Conservation (phyloP, 2,329 filamentous ascomycete genomes). For the Aspergillus eucalypticola region DNA sequence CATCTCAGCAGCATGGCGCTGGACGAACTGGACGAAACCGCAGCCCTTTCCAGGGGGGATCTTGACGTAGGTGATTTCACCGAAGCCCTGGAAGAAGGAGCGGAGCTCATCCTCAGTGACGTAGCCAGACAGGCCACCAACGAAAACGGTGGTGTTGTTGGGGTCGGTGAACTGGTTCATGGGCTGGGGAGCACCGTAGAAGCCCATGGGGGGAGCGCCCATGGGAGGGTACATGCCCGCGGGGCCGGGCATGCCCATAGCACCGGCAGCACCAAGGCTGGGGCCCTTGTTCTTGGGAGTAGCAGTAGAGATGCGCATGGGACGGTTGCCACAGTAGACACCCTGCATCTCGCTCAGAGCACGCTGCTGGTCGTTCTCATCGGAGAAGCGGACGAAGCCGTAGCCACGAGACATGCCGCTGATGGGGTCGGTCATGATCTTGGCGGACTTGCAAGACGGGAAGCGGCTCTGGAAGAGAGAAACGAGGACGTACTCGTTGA, state of each 20-base stretch:
- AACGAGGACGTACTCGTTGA: constrained; percentile 97
- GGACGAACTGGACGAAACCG: constrained; percentile 98
- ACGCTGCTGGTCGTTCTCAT: constrained; percentile 93
- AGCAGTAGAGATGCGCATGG: constrained; percentile 97
- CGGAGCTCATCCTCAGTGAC: constrained; percentile 99
- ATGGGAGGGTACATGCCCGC: constrained; percentile 67
- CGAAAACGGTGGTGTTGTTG: constrained; percentile 99
- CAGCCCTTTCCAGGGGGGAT: constrained; percentile 99
- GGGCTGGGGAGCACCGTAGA: constrained; percentile 66
- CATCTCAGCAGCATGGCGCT: constrained; percentile 98
- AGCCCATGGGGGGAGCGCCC: constrained; percentile 68
- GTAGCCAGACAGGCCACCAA: constrained; percentile 94
- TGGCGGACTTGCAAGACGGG: constrained; percentile 96
- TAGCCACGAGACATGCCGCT: constrained; percentile 97
- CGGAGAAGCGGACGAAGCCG: constrained; percentile 95
- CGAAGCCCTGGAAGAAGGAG: constrained; percentile 99
- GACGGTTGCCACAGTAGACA: constrained; percentile 96
- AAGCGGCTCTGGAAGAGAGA: constrained; percentile 96
- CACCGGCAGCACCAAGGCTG: constrained; percentile 52
- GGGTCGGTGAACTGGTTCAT: constrained; percentile 99
- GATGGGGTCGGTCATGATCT: constrained; percentile 99
- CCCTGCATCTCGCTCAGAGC: constrained; percentile 98
- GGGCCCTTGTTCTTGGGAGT: constrained; percentile 86
- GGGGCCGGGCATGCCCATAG: constrained; percentile 55
- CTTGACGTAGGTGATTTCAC: constrained; percentile 99